Evolutionary conservation across 2,329 filamentous ascomycete species (phyloP).

Genomic region (Paraphoma sp.): DNA sequence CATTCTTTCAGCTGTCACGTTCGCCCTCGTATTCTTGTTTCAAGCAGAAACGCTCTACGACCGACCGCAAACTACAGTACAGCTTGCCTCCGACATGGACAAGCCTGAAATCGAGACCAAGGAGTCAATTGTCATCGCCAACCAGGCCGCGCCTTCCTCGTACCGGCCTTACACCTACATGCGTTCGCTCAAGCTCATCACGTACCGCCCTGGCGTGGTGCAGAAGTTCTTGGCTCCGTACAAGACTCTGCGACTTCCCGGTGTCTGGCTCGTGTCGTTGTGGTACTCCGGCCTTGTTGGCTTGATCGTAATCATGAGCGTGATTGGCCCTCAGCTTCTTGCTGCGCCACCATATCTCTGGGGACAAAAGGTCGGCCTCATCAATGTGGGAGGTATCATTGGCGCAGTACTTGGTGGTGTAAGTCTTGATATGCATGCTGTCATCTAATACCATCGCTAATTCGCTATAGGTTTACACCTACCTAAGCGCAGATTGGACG

Average conservation of each 20-base stretch:
- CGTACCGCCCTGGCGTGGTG: slow-evolving; percentile 43
- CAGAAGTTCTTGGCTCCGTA: slow-evolving; percentile 48
- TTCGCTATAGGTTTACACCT: slow-evolving; percentile 36
- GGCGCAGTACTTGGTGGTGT: slow-evolving; percentile 45
- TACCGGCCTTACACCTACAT: slow-evolving; percentile 42
- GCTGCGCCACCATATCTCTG: slow-evolving; percentile 51
- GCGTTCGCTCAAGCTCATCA: slow-evolving; percentile 45
- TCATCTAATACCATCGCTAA: background rate
- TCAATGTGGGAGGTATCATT: slow-evolving; percentile 49
- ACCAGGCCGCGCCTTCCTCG: slow-evolving; percentile 15
- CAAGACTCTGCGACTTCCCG: slow-evolving; percentile 47
- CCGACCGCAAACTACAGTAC: slow-evolving; percentile 26
- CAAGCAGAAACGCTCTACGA: slow-evolving; percentile 51
- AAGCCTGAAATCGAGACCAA: slow-evolving; percentile 26
- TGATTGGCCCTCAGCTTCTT: slow-evolving; percentile 47
- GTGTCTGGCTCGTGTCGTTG: slow-evolving; percentile 50
- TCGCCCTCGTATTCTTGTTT: slow-evolving; percentile 45
- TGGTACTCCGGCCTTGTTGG: slow-evolving; percentile 54
- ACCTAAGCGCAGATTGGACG: slow-evolving; percentile 46
- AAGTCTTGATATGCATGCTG: background rate
- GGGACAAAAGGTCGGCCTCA: slow-evolving; percentile 48
- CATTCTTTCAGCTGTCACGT: slow-evolving; percentile 39
- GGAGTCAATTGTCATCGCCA: slow-evolving; percentile 12
- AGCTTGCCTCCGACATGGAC: slow-evolving; percentile 16
- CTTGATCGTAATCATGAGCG: slow-evolving; percentile 48